phyloP scores from a whole-genome alignment of 352 stramenopile genomes.

The Globisporangium alternatum region DNA sequence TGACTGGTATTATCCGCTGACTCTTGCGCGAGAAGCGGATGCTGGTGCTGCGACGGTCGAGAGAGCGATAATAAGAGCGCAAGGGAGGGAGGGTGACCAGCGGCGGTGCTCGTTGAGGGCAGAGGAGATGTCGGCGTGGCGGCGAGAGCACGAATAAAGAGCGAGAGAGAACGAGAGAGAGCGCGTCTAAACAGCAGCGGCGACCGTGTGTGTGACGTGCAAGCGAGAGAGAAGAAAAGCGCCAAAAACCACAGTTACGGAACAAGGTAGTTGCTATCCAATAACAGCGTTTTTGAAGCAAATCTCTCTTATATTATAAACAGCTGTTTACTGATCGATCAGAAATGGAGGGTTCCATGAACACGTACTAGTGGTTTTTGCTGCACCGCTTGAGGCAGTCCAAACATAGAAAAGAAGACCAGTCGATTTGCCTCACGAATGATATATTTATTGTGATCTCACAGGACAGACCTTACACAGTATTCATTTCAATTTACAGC shows the following conservation, averaged over 20 bases:
- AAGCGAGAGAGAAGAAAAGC: constrained; percentile 2
- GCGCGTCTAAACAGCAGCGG: neutral
- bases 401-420: too few relatives aligned
- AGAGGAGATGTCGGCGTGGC: constrained; percentile 12
- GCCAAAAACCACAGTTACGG: neutral
- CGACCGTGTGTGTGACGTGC: neutral
- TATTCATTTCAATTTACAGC: too few relatives aligned
- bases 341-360: too few relatives aligned
- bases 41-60: neutral
- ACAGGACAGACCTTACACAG: too few relatives aligned
- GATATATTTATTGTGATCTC: too few relatives aligned
- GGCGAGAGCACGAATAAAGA: constrained; percentile 10
- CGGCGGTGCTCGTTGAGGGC: neutral
- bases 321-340: too few relatives aligned
- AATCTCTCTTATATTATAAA: too few relatives aligned
- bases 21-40: neutral
- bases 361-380: too few relatives aligned
- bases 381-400: too few relatives aligned
- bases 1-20: neutral
- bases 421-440: too few relatives aligned
- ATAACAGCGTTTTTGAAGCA: too few relatives aligned
- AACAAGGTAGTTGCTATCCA: too few relatives aligned
- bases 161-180: constrained; percentile 1
- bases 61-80: neutral
- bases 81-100: neutral